These are phyloP conservation scores for Cryptococcus hybrid DNA, from an alignment of 1,284 basidiomycete genomes.

Conservation along the genomic window DNA sequence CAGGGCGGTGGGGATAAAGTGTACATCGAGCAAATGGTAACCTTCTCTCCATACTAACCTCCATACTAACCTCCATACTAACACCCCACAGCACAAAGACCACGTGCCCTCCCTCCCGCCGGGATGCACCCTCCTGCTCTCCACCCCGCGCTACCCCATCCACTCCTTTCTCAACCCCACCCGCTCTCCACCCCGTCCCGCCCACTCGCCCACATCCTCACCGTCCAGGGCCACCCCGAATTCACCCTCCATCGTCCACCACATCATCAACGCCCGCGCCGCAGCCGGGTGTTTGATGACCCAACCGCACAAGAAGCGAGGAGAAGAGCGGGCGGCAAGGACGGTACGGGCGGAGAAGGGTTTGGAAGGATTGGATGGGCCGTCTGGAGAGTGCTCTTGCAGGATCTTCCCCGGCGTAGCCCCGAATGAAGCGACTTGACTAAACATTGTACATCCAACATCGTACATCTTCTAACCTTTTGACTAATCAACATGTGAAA, in stretches of 20 bases:
- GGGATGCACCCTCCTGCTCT: conserved; percentile 50
- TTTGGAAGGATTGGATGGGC: conserved; percentile 51
- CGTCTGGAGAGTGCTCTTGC: conserved; percentile 53
- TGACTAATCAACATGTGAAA: no score
- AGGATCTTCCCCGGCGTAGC: conserved; percentile 21
- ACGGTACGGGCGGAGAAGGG: conserved; percentile 51
- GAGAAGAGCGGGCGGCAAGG: conserved; percentile 50
- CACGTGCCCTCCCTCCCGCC: conserved; percentile 49
- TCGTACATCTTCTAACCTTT: not conserved
- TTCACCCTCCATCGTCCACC: conserved; percentile 54
- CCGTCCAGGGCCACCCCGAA: conserved; percentile 56
- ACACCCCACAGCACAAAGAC: conserved; percentile 50
- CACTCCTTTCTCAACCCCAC: conserved; percentile 53
- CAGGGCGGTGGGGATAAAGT: conserved; percentile 39
- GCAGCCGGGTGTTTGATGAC: conserved; percentile 49
- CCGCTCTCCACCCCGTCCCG: conserved; percentile 36
- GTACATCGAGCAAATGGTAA: conserved; percentile 54
- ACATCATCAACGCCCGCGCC: conserved; percentile 50
- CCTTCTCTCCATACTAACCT: no score
- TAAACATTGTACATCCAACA: not conserved
- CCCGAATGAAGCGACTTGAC: not conserved
- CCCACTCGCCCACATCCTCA: conserved; percentile 48
- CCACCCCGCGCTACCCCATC: conserved; percentile 48
- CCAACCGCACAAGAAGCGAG: conserved; percentile 47
- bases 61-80: not conserved